Base-by-base conservation (phyloP, 2,329 filamentous ascomycete species). In the Verticillium tricorpus region DNA sequence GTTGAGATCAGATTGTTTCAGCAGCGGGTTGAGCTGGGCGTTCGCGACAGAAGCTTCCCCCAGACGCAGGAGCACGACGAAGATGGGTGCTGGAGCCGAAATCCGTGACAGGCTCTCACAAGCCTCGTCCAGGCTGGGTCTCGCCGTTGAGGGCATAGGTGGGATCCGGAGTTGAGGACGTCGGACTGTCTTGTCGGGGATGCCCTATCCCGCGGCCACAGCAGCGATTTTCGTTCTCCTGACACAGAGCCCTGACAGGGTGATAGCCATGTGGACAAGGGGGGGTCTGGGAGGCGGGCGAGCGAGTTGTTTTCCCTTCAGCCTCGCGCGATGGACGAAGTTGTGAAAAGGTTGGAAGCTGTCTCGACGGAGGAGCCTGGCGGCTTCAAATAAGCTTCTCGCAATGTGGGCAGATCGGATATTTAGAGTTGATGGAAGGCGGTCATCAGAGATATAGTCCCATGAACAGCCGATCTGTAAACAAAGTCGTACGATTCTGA, bases 381-480 rank as follows among this genome's bases (percentile, higher is more conserved):
- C 54, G 56, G 59, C 61, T 63, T 61, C 59, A 61, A 63, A 52
- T 22, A 52, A 52, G 45, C n/a, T 22, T 52, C 6, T 52, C 45
- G 9, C 22, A 19, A 52, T 11, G 45, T 22, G 45, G 45, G 45
- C 45, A 52, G 45, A 52, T 52, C 45, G 45, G 45, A 52, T 52
- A 52, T 52, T 59, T 63, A 61, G 58, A 62, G 58, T 64, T 58
- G 45, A 25, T 52, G 45, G 11, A 52, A 52, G 19, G 45, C 45
- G 12, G 3, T 3, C 45, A 52, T 14, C 32, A 59, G 35, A 32
- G 25, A 59, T 52, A 61, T 25, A 19, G 45, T 52, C 61, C 59
- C 63, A 64, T 61, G 39, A 61, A 64, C 63, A 63, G 63, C 56
- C 63, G 63, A 64, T 64, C 61, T 61, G 56, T 63, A 63, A 64